Evolutionary conservation across 1,284 basidiomycete species (phyloP), one percentile per base, ranked within the genome.

Genomic region (Trichosporon asahii): DNA sequence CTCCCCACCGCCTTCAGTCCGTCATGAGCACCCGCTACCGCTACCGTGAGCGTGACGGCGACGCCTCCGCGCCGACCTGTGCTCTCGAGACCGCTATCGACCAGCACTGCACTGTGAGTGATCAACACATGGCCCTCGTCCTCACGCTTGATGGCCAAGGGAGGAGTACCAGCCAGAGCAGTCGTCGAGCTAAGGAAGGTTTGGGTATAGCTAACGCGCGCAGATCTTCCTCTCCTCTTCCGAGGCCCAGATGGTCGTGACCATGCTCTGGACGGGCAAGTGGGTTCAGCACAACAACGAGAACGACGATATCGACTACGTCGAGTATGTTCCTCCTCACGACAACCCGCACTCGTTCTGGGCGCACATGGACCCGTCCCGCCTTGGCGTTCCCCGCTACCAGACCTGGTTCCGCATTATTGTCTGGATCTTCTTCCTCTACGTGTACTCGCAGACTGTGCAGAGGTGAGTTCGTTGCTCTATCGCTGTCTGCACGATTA

Each of bases 351-450:
- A 83, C 46, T 85, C 85, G 0, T 89, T 94, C 76, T 90, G 88
- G 87, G 86, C 85, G 33, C 92, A 91, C 77, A 78, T 94, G 21
- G 87, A 95, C 76, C 89, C 93, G 1, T 85, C 89, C 14, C 88
- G 94, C n/a, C 84, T 97, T 64, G 89, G 88, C 25, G 93, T 96
- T n/a, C 95, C 95, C 14, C 87, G 90, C 87, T 92, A 85, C 76
- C 78, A 78, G 65, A 81, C 77, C 61, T 55, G 74, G n/a, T 81
- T 83, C 70, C 76, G 80, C 35, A 83, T 95, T 71, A 65, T 86
- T 2, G 86, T 95, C 23, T 96, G 94, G 95, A 79, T 94, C 57
- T 84, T 93, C 75, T 95, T 95, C 85, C 86, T 97, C 18, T 86
- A 89, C 55, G 88, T 90, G 11, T 98, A 96, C 80, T 94, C 92